A percentile compares a stretch with the other conserved stretches of the same genome.
Conservation (phyloP, 768 basidiomycete species). For the Strobilomyces echinocephalus region DNA sequence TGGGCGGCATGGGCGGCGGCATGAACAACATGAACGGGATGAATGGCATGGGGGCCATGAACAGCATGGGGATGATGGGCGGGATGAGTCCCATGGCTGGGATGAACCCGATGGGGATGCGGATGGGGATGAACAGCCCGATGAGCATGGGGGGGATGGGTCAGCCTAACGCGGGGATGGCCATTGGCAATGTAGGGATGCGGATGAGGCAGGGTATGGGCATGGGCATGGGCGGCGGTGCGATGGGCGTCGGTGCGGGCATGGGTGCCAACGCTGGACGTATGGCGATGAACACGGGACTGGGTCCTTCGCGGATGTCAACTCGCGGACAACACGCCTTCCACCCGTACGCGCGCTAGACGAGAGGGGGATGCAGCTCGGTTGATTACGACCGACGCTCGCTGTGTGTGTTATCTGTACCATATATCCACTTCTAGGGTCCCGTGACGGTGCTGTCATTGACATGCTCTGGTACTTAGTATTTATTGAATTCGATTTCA, state of each 20-base stretch:
- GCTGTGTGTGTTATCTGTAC: slow-evolving; percentile 18
- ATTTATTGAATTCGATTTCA: slow-evolving; percentile 13
- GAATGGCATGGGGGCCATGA: slow-evolving; percentile 17
- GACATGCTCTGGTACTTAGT: slow-evolving; percentile 8
- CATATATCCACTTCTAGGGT: slow-evolving; percentile 28
- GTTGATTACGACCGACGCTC: background rate
- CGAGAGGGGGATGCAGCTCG: background rate
- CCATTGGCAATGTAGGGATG: slow-evolving; percentile 31
- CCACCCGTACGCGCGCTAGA: slow-evolving; percentile 59
- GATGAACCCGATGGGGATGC: slow-evolving; percentile 34
- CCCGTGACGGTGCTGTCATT: slow-evolving; percentile 4
- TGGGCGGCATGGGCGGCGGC: slow-evolving; percentile 36
- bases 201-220: slow-evolving; percentile 37
- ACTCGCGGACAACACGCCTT: slow-evolving; percentile 55
- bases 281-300: slow-evolving; percentile 38
- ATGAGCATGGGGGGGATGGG: slow-evolving; percentile 40
- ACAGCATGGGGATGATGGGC: slow-evolving; percentile 33
- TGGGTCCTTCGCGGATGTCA: slow-evolving; percentile 46
- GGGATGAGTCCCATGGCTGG: slow-evolving; percentile 26
- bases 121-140: slow-evolving; percentile 29
- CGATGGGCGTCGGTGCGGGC: slow-evolving; percentile 32
- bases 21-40: slow-evolving; percentile 30
- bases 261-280: slow-evolving; percentile 34
- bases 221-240: slow-evolving; percentile 36
- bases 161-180: slow-evolving; percentile 16